Conservation (phyloP, 208 protist species). For the Trypanosoma cruzi region DNA sequence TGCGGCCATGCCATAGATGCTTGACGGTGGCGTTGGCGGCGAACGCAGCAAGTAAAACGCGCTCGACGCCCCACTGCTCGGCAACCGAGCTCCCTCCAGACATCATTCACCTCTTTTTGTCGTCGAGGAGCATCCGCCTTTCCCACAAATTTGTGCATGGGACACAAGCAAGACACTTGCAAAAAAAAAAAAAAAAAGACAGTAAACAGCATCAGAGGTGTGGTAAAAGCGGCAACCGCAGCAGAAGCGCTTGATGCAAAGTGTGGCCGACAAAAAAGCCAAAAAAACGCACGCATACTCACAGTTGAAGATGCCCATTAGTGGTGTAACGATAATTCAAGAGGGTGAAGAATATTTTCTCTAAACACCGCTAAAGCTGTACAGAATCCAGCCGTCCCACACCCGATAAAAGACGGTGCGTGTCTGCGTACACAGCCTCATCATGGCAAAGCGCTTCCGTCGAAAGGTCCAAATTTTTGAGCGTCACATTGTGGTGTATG, state of each 20-base stretch:
- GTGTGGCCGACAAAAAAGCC: too few relatives aligned
- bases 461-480: conserved; percentile 28
- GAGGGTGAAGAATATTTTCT: neutral
- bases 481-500: conserved; percentile 22
- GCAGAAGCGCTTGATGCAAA: too few relatives aligned
- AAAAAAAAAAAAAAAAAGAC: conserved; percentile 3
- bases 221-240: neutral
- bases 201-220: neutral
- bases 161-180: neutral
- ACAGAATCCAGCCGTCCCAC: conserved; percentile 11
- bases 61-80: conserved; percentile 41
- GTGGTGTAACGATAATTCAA: neutral
- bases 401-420: conserved; percentile 8
- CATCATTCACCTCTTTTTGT: conserved; percentile 30
- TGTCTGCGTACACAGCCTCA: conserved; percentile 14
- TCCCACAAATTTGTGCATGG: neutral
- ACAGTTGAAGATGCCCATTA: too few relatives aligned
- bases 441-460: conserved; percentile 16
- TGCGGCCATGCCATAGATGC: conserved; percentile 52
- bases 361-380: conserved; percentile 7
- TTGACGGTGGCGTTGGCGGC: conserved; percentile 41
- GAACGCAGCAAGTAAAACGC: conserved; percentile 35
- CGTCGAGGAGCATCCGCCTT: conserved; percentile 15
- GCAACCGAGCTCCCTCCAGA: conserved; percentile 33
- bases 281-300: too few relatives aligned